Conservation (phyloP, 345 rosid species). For the Carallia pectinifolia region DNA sequence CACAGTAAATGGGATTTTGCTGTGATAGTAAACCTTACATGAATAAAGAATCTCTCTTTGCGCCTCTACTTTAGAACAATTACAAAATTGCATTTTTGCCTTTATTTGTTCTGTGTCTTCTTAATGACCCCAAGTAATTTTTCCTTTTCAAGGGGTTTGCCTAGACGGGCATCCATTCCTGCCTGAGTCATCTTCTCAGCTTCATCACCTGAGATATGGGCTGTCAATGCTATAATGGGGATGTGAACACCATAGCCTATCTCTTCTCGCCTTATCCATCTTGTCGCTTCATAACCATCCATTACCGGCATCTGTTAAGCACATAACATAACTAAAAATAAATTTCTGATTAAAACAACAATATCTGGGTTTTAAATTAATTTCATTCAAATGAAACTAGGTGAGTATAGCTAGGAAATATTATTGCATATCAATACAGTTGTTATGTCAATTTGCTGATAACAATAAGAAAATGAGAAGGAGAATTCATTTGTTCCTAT, state of each 20-base stretch:
- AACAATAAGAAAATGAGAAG: neutral
- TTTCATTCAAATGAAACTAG: too few relatives aligned
- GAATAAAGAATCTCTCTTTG: neutral
- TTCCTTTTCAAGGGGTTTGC: slow-evolving; percentile 7
- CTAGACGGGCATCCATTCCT: slow-evolving; percentile 23
- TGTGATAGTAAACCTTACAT: neutral
- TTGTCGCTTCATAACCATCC: slow-evolving; percentile 32
- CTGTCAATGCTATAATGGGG: slow-evolving; percentile 24
- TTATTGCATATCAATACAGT: too few relatives aligned
- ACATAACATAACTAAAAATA: neutral
- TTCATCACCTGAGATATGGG: slow-evolving; percentile 7
- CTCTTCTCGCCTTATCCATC: slow-evolving; percentile 19
- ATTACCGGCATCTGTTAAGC: slow-evolving; percentile 23
- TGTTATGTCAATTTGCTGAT: neutral
- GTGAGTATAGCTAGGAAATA: too few relatives aligned
- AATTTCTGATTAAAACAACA: too few relatives aligned
- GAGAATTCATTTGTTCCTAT: neutral
- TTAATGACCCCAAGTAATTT: slow-evolving; percentile 1
- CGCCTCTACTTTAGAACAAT: neutral
- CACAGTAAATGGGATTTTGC: too few relatives aligned
- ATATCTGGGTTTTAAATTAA: too few relatives aligned
- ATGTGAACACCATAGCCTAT: slow-evolving; percentile 7
- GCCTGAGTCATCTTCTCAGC: slow-evolving; percentile 5
- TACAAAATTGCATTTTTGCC: neutral
- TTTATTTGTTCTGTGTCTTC: neutral